Conservation (phyloP, 768 basidiomycete genomes). For the Tricholoma terreum region DNA sequence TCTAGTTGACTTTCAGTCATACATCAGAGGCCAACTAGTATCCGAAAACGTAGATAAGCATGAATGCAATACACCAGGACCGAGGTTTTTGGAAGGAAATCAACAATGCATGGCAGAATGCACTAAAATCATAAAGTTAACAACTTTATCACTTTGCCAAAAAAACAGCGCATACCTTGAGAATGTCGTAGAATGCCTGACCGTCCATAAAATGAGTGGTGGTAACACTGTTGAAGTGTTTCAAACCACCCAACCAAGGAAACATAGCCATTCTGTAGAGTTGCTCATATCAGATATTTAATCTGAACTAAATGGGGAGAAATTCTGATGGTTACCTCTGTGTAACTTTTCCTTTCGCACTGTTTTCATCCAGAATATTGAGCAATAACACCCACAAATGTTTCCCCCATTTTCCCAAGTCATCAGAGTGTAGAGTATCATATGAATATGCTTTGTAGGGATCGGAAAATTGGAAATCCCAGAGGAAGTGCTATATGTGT, state of each 20-base stretch:
- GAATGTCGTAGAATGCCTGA: conserved; percentile 24
- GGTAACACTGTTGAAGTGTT: conserved; percentile 27
- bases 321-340: conserved; percentile 12
- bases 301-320: background rate
- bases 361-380: conserved; percentile 14
- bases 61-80: conserved; percentile 24
- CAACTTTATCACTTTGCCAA: background rate
- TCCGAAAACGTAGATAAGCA: conserved; percentile 16
- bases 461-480: conserved; percentile 23
- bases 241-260: conserved; percentile 25
- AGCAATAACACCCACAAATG: conserved; percentile 20
- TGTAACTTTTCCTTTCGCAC: conserved; percentile 13
- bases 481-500: conserved; percentile 23
- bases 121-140: conserved; percentile 16
- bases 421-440: conserved; percentile 26
- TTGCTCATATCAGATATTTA: background rate
- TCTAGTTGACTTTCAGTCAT: conserved; percentile 22
- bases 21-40: conserved; percentile 24
- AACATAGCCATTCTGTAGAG: conserved; percentile 22
- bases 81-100: conserved; percentile 24
- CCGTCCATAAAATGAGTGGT: conserved; percentile 28
- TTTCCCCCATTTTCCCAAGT: conserved; percentile 26
- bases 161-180: conserved; percentile 20
- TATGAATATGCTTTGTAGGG: conserved; percentile 22
- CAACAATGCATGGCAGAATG: conserved; percentile 24